Percentiles rank a stretch among this genome's conserved stretches.
Conservation (phyloP, 1,284 basidiomycete genomes). For the Ganoderma leucocontextum region DNA sequence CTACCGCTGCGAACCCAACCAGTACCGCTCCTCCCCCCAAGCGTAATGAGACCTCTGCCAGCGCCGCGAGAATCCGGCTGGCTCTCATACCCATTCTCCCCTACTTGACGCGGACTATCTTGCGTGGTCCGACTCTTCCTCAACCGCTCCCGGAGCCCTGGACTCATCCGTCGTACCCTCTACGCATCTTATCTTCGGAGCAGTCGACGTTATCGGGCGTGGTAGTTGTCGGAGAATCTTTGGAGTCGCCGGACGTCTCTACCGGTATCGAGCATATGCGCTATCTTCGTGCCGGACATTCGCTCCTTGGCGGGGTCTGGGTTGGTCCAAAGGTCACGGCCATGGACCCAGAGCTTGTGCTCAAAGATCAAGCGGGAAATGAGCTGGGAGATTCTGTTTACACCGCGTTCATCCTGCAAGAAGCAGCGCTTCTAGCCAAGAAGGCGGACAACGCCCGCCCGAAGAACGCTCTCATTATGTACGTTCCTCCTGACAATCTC, state of each 20-base stretch:
- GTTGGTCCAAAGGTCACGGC: slow-evolving; percentile 60
- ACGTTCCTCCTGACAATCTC: slow-evolving; percentile 37
- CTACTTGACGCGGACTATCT: slow-evolving; percentile 42
- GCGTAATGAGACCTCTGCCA: slow-evolving; percentile 19
- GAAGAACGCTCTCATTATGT: slow-evolving; percentile 79
- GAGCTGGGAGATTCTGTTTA: slow-evolving; percentile 83
- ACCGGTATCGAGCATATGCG: slow-evolving; percentile 63
- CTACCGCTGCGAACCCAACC: slow-evolving; percentile 12
- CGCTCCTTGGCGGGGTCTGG: slow-evolving; percentile 91
- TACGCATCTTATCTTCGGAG: slow-evolving; percentile 76
- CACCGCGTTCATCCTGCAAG: slow-evolving; percentile 85
- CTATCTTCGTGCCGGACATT: slow-evolving; percentile 88
- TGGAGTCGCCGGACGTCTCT: slow-evolving; percentile 48
- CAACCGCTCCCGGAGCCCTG: slow-evolving; percentile 63
- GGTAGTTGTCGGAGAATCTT: slow-evolving; percentile 80
- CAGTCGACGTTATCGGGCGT: slow-evolving; percentile 76
- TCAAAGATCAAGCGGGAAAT: slow-evolving; percentile 59
- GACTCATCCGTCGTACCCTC: slow-evolving; percentile 57
- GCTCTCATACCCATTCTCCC: slow-evolving; percentile 50
- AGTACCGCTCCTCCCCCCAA: slow-evolving; percentile 22
- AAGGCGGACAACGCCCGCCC: slow-evolving; percentile 40
- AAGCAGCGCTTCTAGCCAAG: slow-evolving; percentile 74
- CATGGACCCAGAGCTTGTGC: slow-evolving; percentile 48
- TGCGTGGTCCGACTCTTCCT: slow-evolving; percentile 63
- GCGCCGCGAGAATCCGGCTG: slow-evolving; percentile 42